Conservation (phyloP, 495 filamentous ascomycete genomes). For the Tuber calosporum region DNA sequence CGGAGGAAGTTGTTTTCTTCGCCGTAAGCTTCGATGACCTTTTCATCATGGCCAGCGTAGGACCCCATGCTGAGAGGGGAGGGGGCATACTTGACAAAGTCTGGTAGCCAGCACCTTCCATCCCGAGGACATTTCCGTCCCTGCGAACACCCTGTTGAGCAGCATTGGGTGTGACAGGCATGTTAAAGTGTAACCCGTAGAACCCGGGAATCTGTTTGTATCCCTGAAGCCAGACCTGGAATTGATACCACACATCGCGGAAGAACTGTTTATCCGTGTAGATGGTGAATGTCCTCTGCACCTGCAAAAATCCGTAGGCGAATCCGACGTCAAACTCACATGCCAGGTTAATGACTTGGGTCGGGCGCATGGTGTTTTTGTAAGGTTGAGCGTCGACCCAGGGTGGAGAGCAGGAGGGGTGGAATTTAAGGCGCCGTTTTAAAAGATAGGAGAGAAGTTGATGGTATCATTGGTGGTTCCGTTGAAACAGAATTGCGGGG, state of each 20-base stretch:
- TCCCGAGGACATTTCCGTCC: background rate
- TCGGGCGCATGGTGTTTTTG: background rate
- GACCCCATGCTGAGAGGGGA: background rate
- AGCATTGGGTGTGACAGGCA: conserved; percentile 12
- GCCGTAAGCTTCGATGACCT: conserved; percentile 44
- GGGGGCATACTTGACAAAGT: background rate
- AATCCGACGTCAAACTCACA: background rate
- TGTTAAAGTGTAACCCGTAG: conserved; percentile 17
- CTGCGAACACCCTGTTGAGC: background rate
- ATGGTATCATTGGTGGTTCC: background rate
- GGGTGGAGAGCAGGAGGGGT: background rate
- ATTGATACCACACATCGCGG: conserved; percentile 8
- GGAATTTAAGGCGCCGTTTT: background rate
- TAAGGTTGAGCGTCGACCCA: background rate
- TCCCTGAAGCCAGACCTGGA: conserved; percentile 6
- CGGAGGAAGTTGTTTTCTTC: conserved; percentile 42
- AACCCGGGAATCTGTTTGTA: conserved; percentile 20
- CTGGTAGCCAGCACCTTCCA: background rate
- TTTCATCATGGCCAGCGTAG: conserved; percentile 44
- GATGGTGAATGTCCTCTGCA: conserved; percentile 20
- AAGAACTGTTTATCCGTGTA: conserved; percentile 15
- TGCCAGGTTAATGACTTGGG: background rate
- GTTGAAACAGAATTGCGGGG: conserved; percentile 8
- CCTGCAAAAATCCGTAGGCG: conserved; percentile 3
- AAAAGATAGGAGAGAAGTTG: background rate